Base-by-base conservation (phyloP, 2,329 filamentous ascomycete species). In the Penicillium decumbens region DNA sequence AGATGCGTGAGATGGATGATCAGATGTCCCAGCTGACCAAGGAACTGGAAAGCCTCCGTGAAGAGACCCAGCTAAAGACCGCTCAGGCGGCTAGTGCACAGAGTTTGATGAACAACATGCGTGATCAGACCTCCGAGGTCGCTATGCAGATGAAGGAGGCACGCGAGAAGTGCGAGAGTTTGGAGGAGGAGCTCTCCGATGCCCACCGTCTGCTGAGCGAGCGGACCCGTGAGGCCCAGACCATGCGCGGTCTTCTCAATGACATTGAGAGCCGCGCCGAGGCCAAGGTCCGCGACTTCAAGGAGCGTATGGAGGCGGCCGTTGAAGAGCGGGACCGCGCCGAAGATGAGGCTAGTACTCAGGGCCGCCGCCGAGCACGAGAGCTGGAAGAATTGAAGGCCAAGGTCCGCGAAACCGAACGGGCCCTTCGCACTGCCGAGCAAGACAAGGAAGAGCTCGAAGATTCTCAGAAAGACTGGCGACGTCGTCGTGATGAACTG, bases 271-370 rank as follows among this genome's bases (percentile, higher is more conserved):
- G 87, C 51, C 80, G 88, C 8, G 84, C 91, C 1, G 91, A 97
- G 57, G 77, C 77, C 52, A 88, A 89, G 63, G 81, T 95, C 15
- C 84, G 89, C 25, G 92, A 97, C 57, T 93, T 95, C 84, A 86
- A 89, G 46, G 84, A 89, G 50, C 83, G 87, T 2, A 85, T 97
- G 79, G 92, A 97, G 63, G 78, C 88, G 1, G 91, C 91, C 0
- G 80, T 95, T n/a, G 91, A 96, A 67, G 93, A 98, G 69, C 83
- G 93, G 15, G 93, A 98, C 66, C 83, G 89, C 2, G 85, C 90
- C 2, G 92, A 98, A 70, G 91, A 97, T 55, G 91, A 97, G 71
- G 84, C 89, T 2, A 89, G 83, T 62, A 87, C 84, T 0, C 79
- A 88, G 42, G 87, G 86, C 10, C 80, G 92, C 45, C 81, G 88